These are phyloP conservation scores for Uronychia binucleata DNA, from an alignment of 73 alveolate genomes.

Conservation along the genomic window DNA sequence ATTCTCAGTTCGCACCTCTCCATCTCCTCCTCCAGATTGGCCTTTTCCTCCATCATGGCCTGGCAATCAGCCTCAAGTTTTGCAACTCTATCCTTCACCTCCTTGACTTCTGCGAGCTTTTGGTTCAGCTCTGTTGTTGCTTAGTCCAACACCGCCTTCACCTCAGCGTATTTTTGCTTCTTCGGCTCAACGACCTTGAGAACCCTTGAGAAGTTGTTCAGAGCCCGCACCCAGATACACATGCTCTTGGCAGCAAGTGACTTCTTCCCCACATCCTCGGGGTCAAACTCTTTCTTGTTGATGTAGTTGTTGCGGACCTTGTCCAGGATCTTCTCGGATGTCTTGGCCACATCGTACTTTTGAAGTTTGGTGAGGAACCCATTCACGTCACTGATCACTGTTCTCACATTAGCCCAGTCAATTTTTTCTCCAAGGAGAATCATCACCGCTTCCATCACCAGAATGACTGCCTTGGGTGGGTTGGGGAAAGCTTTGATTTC, in stretches of 20 bases:
- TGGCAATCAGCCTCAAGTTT: constrained; percentile 82
- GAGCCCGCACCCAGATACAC: constrained; percentile 90
- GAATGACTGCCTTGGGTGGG: constrained; percentile 77
- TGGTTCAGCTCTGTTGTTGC: constrained; percentile 81
- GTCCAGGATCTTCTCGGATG: constrained; percentile 63
- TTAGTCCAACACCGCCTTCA: constrained; percentile 75
- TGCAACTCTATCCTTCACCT: constrained; percentile 79
- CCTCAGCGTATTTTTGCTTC: constrained; percentile 80
- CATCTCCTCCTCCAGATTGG: constrained; percentile 90
- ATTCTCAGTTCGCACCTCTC: constrained; percentile 90
- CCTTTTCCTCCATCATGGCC: constrained; percentile 89
- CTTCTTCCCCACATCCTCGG: constrained; percentile 71
- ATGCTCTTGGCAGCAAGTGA: constrained; percentile 76
- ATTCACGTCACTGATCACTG: constrained; percentile 54
- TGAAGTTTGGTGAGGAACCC: constrained; percentile 65
- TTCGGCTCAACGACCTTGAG: constrained; percentile 79
- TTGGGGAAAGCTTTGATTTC: constrained; percentile 90
- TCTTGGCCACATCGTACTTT: constrained; percentile 68
- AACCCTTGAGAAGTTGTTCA: constrained; percentile 69
- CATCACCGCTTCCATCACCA: constrained; percentile 83
- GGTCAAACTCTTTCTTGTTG: constrained; percentile 76
- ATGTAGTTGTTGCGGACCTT: constrained; percentile 69
- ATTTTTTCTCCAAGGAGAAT: constrained; percentile 78
- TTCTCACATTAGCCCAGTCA: constrained; percentile 80
- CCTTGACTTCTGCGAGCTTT: constrained; percentile 83